Conservation (phyloP, 441 rosid genomes). For the Arabidopsis hybrid region DNA sequence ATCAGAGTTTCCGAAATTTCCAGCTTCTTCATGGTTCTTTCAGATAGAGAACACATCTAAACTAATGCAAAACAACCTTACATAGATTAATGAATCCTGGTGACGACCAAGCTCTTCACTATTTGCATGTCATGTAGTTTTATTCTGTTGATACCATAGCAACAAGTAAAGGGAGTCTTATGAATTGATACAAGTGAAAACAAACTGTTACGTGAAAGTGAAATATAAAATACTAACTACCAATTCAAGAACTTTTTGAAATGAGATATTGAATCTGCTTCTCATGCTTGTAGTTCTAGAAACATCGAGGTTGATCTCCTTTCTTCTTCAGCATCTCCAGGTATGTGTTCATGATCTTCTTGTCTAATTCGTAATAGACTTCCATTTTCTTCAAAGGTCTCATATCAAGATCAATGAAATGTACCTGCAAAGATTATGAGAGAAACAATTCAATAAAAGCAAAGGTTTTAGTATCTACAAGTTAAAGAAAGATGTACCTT, state of each 20-base stretch:
- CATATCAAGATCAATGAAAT: constrained; percentile 89
- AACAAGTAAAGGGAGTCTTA: neutral
- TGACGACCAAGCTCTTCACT: no score
- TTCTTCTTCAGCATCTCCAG: constrained; percentile 48
- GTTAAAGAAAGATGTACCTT: constrained; percentile 54
- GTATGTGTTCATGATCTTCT: constrained; percentile 66
- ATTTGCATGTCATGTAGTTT: no score
- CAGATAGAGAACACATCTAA: no score
- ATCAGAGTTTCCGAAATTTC: no score
- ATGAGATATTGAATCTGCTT: constrained; percentile 7
- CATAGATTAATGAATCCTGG: no score
- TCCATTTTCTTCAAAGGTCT: constrained; percentile 86
- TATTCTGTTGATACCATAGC: neutral
- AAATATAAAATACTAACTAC: constrained; percentile 3
- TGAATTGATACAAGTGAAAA: neutral
- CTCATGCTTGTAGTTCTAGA: constrained; percentile 19
- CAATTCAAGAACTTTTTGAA: neutral
- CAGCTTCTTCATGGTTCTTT: no score
- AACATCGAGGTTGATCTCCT: constrained; percentile 7
- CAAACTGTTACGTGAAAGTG: neutral
- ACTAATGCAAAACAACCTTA: no score
- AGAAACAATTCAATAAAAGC: neutral
- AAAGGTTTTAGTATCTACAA: neutral
- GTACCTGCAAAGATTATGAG: constrained; percentile 50
- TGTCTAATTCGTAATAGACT: constrained; percentile 67